These are phyloP conservation scores for Trichoderma brevicompactum DNA, from an alignment of 2,329 filamentous ascomycete species.

Conservation along the genomic window DNA sequence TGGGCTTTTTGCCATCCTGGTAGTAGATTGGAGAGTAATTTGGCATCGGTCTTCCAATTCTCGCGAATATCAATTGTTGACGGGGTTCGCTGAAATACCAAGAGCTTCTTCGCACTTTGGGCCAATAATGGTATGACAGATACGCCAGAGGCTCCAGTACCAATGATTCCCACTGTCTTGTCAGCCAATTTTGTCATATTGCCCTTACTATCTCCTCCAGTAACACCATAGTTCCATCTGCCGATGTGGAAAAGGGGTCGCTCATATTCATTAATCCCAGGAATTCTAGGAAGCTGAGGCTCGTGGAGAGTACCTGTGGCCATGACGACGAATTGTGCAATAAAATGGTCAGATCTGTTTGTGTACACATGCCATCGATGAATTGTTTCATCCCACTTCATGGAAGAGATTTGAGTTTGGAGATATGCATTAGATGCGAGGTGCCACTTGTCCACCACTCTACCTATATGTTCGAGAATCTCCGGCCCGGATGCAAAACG, in stretches of 20 bases:
- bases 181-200: conserved; percentile 51
- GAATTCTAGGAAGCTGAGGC: conserved; percentile 50
- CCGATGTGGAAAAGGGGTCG: conserved; percentile 52
- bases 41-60: conserved; percentile 47
- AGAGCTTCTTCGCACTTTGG: conserved; percentile 54
- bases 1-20: too few relatives aligned
- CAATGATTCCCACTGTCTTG: conserved; percentile 54
- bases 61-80: conserved; percentile 46
- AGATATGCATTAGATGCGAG: conserved; percentile 47
- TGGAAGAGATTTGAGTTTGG: conserved; percentile 45
- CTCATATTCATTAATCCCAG: conserved; percentile 47
- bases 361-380: conserved; percentile 33
- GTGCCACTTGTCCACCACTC: conserved; percentile 48
- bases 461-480: conserved; percentile 48
- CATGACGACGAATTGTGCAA: conserved; percentile 44
- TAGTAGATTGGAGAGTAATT: conserved; percentile 13
- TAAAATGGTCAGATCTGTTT: conserved; percentile 37
- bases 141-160: conserved; percentile 55
- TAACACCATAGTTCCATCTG: conserved; percentile 50
- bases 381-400: conserved; percentile 53
- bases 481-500: conserved; percentile 52
- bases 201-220: conserved; percentile 48
- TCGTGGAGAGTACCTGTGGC: conserved; percentile 47
- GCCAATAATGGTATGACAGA: conserved; percentile 52
- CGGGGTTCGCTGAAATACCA: conserved; percentile 62